These are phyloP conservation scores for Tuber microsphaerosporum DNA, from an alignment of 495 filamentous ascomycete genomes.

Conservation along the genomic window DNA sequence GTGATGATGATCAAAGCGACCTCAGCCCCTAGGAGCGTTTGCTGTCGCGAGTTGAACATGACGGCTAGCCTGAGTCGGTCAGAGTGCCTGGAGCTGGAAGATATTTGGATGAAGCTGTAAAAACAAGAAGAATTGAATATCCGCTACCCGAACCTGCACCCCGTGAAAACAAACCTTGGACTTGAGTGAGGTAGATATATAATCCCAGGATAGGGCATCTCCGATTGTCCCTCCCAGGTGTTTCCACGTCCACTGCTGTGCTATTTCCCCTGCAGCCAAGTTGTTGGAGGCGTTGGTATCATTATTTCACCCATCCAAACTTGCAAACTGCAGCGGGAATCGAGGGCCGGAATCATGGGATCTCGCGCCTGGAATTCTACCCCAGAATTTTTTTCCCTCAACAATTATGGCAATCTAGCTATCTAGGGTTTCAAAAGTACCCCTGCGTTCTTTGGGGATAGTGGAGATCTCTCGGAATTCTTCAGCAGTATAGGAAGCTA, in stretches of 20 bases:
- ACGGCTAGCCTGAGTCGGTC: neutral
- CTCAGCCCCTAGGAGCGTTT: neutral
- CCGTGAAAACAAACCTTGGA: neutral
- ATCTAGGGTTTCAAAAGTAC: neutral
- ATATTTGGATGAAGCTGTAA: neutral
- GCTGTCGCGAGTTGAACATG: neutral
- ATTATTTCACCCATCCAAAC: neutral
- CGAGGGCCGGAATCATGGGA: neutral
- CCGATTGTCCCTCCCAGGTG: neutral
- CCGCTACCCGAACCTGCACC: neutral
- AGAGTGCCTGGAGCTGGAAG: neutral
- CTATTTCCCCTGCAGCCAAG: neutral
- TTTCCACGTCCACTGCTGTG: neutral
- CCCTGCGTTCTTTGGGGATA: neutral
- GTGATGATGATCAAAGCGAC: constrained; percentile 26
- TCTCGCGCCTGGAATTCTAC: neutral
- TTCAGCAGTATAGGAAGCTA: neutral
- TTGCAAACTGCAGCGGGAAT: neutral
- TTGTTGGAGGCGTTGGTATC: neutral
- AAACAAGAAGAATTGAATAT: neutral
- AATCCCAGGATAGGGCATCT: neutral
- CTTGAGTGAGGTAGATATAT: neutral
- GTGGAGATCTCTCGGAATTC: neutral
- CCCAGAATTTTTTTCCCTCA: neutral
- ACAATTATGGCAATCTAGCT: neutral